Percentiles rank a stretch among this genome's conserved stretches.
phyloP scores from a whole-genome alignment of 345 rosid genomes.

The Sonneratia alba region DNA sequence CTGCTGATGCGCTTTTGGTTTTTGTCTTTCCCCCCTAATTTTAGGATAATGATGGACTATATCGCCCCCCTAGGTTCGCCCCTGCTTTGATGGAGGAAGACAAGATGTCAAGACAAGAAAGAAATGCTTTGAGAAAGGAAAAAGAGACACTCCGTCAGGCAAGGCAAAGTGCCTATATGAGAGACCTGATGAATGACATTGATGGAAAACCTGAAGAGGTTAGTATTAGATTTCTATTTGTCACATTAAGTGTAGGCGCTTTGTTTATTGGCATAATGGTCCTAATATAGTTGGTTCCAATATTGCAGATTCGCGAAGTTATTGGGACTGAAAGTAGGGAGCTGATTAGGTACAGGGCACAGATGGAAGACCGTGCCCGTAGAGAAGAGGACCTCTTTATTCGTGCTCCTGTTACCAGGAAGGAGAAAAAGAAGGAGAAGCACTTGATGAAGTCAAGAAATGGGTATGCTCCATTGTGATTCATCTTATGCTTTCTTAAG shows the following conservation, averaged over 20 bases:
- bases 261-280: not conserved
- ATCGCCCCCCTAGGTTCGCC: conserved; percentile 67
- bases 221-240: conserved; percentile 6
- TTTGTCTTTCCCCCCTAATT: not conserved
- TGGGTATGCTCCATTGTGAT: conserved; percentile 42
- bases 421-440: conserved; percentile 64
- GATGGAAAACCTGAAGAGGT: conserved; percentile 92
- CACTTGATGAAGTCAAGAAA: conserved; percentile 62
- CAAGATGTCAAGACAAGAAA: conserved; percentile 66
- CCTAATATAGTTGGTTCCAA: not conserved
- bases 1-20: conserved; percentile 11
- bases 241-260: not conserved
- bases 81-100: conserved; percentile 70
- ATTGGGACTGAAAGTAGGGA: conserved; percentile 66
- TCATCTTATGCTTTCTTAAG: conserved; percentile 1
- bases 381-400: conserved; percentile 75
- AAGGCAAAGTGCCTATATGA: conserved; percentile 45
- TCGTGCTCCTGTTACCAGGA: conserved; percentile 61
- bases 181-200: conserved; percentile 63
- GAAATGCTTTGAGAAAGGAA: conserved; percentile 56
- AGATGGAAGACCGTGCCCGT: conserved; percentile 51
- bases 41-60: conserved; percentile 47
- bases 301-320: conserved; percentile 48
- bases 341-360: conserved; percentile 40
- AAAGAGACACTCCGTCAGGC: conserved; percentile 46